Evolutionary conservation across 192 early-diverging fungal species (phyloP).

Genomic region (Backusella tuberculispora): DNA sequence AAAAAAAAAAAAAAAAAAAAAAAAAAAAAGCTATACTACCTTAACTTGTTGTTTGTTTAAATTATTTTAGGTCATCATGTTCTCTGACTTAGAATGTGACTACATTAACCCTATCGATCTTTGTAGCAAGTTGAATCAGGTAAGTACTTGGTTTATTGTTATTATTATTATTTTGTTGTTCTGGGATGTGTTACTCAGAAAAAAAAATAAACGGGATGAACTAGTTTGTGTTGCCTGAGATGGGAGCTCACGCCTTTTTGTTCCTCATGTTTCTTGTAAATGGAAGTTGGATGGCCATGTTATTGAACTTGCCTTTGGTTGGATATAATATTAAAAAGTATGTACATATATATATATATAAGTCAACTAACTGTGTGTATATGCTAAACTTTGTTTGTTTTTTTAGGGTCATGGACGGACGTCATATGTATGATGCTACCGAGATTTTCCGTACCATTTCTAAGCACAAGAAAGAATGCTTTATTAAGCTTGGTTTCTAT

Average conservation of each 20-base stretch:
- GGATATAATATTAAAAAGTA: slow-evolving; percentile 91
- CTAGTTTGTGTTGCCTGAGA: slow-evolving; percentile 96
- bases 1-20: neutral
- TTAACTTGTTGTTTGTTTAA: neutral
- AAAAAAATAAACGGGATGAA: slow-evolving; percentile 4
- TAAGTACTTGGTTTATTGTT: slow-evolving; percentile 35
- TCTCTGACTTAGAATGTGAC: slow-evolving; percentile 85
- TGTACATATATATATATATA: slow-evolving; percentile 21
- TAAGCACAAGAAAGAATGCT: slow-evolving; percentile 94
- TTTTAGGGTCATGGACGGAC: slow-evolving; percentile 74
- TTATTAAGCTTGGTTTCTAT: slow-evolving; percentile 97
- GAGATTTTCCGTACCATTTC: slow-evolving; percentile 96
- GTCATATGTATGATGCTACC: slow-evolving; percentile 97
- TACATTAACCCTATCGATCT: slow-evolving; percentile 99
- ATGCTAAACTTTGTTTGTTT: slow-evolving; percentile 14
- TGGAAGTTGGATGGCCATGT: slow-evolving; percentile 85
- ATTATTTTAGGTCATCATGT: slow-evolving; percentile 49
- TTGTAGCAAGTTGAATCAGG: slow-evolving; percentile 94
- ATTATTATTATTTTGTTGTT: neutral
- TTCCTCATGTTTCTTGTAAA: slow-evolving; percentile 83
- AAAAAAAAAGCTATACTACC: slow-evolving; percentile 16
- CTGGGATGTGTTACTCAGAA: neutral
- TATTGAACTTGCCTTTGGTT: slow-evolving; percentile 86
- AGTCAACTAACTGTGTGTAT: neutral
- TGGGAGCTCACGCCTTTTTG: slow-evolving; percentile 82